phyloP scores from a whole-genome alignment of 75 land plant genomes.

The Sequoia sempervirens region DNA sequence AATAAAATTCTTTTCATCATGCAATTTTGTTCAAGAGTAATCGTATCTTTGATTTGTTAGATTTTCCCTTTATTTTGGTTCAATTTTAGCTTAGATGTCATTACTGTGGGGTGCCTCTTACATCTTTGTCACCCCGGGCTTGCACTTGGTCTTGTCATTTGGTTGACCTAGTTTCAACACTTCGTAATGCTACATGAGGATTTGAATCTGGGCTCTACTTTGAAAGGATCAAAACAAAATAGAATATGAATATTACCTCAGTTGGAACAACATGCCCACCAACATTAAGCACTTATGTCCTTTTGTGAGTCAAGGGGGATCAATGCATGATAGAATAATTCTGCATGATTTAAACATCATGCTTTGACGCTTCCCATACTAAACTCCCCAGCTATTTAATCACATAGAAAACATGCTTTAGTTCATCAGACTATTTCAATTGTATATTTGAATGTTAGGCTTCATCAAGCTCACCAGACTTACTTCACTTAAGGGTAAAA shows the following conservation, averaged over 20 bases:
- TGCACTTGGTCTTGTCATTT: no score
- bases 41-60: no score
- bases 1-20: no score
- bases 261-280: slow-evolving; percentile 48
- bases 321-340: slow-evolving; percentile 82
- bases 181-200: no score
- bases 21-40: no score
- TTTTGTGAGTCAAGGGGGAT: slow-evolving; percentile 49
- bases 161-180: no score
- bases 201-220: no score
- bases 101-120: no score
- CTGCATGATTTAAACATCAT: slow-evolving; percentile 79
- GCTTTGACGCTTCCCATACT: slow-evolving; percentile 83
- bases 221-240: no score
- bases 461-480: background rate
- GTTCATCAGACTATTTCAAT: background rate
- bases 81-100: no score
- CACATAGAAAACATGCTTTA: background rate
- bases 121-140: no score
- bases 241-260: slow-evolving; percentile 13
- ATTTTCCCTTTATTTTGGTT: no score
- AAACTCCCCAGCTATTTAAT: slow-evolving; percentile 73
- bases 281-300: slow-evolving; percentile 72
- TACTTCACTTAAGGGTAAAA: background rate
- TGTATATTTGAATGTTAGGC: background rate